Conservation (phyloP, 148 eudicot genomes). For the Fagopyrum homotropicum region DNA sequence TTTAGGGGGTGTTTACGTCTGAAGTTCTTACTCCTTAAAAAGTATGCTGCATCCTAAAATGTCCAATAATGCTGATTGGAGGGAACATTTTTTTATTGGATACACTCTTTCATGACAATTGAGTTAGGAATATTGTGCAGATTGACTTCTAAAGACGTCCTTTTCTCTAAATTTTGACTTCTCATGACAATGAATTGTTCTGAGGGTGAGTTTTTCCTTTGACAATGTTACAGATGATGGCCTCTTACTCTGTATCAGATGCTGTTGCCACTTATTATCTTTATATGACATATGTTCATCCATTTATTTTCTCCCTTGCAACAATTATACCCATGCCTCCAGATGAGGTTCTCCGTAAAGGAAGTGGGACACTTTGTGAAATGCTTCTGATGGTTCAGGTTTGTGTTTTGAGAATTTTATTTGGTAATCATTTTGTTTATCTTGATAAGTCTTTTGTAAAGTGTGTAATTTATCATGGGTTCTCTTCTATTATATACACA, state of each 20-base stretch:
- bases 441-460: not conserved
- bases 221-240: conserved; percentile 79
- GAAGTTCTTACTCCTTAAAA: too few relatives aligned
- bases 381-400: conserved; percentile 99
- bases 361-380: conserved; percentile 99
- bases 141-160: not conserved
- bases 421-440: conserved; percentile 5
- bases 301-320: conserved; percentile 96
- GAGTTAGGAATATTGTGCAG: not conserved
- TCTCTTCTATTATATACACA: conserved; percentile 26
- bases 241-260: conserved; percentile 99
- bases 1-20: too few relatives aligned
- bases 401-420: conserved; percentile 17
- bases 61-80: too few relatives aligned
- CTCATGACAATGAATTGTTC: conserved; percentile 9
- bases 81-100: too few relatives aligned
- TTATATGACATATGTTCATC: conserved; percentile 98
- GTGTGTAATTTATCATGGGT: not conserved
- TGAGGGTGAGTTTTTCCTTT: conserved; percentile 17
- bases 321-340: conserved; percentile 99
- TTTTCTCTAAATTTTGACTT: not conserved
- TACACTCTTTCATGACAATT: not conserved
- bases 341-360: conserved; percentile 97
- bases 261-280: conserved; percentile 97
- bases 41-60: too few relatives aligned